phyloP scores from a whole-genome alignment of 129 eudicot genomes.

The Glebionis coronaria region DNA sequence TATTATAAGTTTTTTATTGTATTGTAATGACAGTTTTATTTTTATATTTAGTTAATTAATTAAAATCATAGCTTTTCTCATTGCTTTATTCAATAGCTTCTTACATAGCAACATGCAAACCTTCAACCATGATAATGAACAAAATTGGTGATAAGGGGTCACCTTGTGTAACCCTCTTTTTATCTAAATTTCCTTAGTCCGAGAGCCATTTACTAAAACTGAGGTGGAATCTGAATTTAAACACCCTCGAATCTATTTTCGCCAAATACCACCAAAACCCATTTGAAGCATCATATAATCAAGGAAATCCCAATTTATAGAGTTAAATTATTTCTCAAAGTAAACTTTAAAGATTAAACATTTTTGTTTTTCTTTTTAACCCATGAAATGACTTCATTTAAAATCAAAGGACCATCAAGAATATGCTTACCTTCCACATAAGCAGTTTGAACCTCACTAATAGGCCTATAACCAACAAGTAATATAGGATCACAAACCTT shows the following conservation, averaged over 20 bases:
- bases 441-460: too few species aligned
- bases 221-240: too few species aligned
- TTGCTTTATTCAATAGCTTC: background rate
- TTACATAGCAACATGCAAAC: background rate
- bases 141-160: background rate
- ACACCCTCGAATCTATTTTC: too few species aligned
- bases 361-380: background rate
- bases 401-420: background rate
- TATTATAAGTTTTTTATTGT: too few species aligned
- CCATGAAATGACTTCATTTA: background rate
- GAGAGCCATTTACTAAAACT: too few species aligned
- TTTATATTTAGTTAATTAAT: too few species aligned
- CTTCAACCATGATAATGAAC: background rate
- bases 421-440: too few species aligned
- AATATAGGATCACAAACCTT: background rate
- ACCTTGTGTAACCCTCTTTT: background rate
- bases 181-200: background rate
- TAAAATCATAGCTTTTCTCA: too few species aligned
- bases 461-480: background rate
- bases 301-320: background rate
- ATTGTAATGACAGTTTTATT: too few species aligned
- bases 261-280: background rate
- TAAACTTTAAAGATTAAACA: background rate
- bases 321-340: background rate
- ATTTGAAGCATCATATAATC: background rate